Conservation (phyloP, 2,329 filamentous ascomycete genomes). For the Aspergillus carbonarius region DNA sequence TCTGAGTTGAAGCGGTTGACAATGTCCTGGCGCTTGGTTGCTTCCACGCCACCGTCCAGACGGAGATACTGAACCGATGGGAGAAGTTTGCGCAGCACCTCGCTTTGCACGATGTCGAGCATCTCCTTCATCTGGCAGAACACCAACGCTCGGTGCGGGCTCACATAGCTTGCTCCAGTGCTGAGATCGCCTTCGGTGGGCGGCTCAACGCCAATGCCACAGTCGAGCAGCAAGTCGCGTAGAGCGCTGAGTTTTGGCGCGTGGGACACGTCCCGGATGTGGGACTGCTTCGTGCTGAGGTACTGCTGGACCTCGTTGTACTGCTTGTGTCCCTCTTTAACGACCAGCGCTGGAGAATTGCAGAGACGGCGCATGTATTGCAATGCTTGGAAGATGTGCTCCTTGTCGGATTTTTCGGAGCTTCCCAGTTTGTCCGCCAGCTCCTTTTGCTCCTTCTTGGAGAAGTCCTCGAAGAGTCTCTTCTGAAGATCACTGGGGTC, state of each 20-base stretch:
- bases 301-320: constrained; percentile 85
- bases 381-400: constrained; percentile 97
- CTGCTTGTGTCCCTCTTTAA: constrained; percentile 88
- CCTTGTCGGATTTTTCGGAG: constrained; percentile 88
- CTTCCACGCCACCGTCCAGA: constrained; percentile 91
- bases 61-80: constrained; percentile 89
- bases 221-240: constrained; percentile 93
- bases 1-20: constrained; percentile 99
- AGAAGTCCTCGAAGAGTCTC: constrained; percentile 95
- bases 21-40: constrained; percentile 91
- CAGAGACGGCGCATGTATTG: constrained; percentile 99
- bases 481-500: constrained; percentile 93
- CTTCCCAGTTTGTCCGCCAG: constrained; percentile 79
- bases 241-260: constrained; percentile 91
- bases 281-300: constrained; percentile 74
- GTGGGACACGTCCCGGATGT: constrained; percentile 79
- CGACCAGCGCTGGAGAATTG: constrained; percentile 93
- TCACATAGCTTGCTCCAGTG: constrained; percentile 74
- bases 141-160: constrained; percentile 89
- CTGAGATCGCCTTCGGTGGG: constrained; percentile 54
- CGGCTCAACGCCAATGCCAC: constrained; percentile 82
- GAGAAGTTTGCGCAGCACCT: constrained; percentile 86
- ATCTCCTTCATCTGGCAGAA: constrained; percentile 99
- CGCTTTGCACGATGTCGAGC: constrained; percentile 97
- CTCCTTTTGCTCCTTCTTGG: constrained; percentile 86